phyloP scores from a whole-genome alignment of 169 alveolate species.

The Cryptosporidium canis region DNA sequence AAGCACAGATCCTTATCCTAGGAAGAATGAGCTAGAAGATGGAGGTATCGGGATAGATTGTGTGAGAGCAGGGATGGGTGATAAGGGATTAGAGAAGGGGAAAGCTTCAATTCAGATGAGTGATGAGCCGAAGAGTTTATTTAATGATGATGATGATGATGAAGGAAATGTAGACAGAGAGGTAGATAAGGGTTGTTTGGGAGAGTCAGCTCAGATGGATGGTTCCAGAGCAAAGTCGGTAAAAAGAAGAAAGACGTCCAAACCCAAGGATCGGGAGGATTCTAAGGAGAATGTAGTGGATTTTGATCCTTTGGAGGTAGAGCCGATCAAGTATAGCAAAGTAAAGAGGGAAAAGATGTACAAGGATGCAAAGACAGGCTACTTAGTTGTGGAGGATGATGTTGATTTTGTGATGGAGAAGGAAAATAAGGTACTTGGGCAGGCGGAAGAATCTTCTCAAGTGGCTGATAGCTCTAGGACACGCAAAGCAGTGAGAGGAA shows the following conservation, averaged over 20 bases:
- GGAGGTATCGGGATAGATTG: background rate
- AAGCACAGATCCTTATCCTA: conserved; percentile 64
- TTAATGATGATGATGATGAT: conserved; percentile 30
- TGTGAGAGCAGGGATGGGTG: background rate
- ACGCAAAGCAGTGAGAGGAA: background rate
- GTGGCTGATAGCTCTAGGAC: background rate
- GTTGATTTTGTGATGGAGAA: conserved; percentile 37
- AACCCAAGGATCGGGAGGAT: background rate
- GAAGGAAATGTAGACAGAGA: conserved; percentile 34
- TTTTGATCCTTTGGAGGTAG: conserved; percentile 53
- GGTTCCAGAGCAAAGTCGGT: background rate
- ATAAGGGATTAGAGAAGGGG: background rate
- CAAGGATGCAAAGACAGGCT: conserved; percentile 47
- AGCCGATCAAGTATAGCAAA: background rate
- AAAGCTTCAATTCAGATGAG: background rate
- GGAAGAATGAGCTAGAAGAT: background rate
- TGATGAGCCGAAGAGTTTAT: background rate
- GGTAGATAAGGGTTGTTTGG: background rate
- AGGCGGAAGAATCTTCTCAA: background rate
- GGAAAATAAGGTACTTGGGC: background rate
- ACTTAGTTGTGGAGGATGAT: conserved; percentile 54
- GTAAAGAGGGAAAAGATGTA: conserved; percentile 37
- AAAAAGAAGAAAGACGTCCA: conserved; percentile 5
- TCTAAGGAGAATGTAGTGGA: background rate
- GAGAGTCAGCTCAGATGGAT: background rate